Percentiles rank a stretch among this genome's conserved stretches.
These are phyloP conservation scores for Trichothecium roseum DNA, from an alignment of 2,329 filamentous ascomycete species.

Conservation along the genomic window DNA sequence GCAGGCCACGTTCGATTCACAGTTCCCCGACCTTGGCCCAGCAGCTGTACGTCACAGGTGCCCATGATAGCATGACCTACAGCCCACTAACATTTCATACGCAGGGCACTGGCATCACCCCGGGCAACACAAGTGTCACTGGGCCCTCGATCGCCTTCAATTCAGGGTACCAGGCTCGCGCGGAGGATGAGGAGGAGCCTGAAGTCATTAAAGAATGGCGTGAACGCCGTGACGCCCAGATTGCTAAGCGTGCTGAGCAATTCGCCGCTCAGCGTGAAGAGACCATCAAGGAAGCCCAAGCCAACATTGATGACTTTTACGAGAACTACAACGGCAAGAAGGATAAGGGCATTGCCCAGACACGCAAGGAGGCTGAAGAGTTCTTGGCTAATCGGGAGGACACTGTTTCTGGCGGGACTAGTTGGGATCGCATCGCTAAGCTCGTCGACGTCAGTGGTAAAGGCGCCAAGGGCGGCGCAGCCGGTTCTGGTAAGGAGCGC, in stretches of 20 bases:
- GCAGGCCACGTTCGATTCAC: slow-evolving; percentile 62
- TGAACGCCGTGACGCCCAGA: slow-evolving; percentile 72
- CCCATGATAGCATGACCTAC: background rate
- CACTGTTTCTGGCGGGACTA: slow-evolving; percentile 87
- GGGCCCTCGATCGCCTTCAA: slow-evolving; percentile 55
- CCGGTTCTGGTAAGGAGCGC: slow-evolving; percentile 87
- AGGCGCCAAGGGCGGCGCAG: slow-evolving; percentile 73
- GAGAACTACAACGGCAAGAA: slow-evolving; percentile 98
- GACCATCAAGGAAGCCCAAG: slow-evolving; percentile 79
- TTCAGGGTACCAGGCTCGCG: slow-evolving; percentile 48
- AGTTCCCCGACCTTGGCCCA: slow-evolving; percentile 68
- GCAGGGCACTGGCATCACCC: slow-evolving; percentile 18
- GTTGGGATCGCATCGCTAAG: slow-evolving; percentile 97
- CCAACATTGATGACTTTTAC: slow-evolving; percentile 98
- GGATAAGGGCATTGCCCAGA: slow-evolving; percentile 84
- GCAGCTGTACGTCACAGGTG: slow-evolving; percentile 17
- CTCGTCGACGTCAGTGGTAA: slow-evolving; percentile 96
- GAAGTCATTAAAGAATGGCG: slow-evolving; percentile 89
- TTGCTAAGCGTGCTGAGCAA: slow-evolving; percentile 75
- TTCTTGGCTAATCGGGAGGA: slow-evolving; percentile 85
- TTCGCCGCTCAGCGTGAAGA: slow-evolving; percentile 74
- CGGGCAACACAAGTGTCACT: slow-evolving; percentile 47
- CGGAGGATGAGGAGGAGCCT: slow-evolving; percentile 67
- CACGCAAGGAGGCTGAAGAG: slow-evolving; percentile 83
- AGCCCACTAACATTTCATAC: background rate